Evolutionary conservation across 148 eudicot species (phyloP), one percentile per base, ranked within the genome.

Genomic region (Pharnaceum exiguum): DNA sequence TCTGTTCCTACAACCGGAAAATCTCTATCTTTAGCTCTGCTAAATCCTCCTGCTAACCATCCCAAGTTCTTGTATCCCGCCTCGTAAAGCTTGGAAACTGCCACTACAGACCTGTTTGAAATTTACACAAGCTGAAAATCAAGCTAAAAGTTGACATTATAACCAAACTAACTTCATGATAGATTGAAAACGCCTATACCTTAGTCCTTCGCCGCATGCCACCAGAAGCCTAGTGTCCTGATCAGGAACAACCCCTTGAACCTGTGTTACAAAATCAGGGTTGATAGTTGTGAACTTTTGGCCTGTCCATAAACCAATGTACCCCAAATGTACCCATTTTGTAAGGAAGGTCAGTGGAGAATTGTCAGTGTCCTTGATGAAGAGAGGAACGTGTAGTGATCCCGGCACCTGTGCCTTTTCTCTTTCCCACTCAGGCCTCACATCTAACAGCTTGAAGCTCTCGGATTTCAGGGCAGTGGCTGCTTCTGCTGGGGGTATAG

Each of bases 281-380:
- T 93, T 89, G 1, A 93, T 79, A 71, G 89, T 82, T 1, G 96
- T 93, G 40, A 89, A 89, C 21, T 66, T 15, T 59, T 93, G 96
- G 25, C 99, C 96, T 7, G 99, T 93, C 96, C 99, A 93, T 5
- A 71, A 28, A 12, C 99, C 99, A 78, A 93, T 89, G 75, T 93
- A 93, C 38, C 99, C 99, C 27, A 93, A 76, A 55, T 93, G 99
- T 24, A 93, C 95, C 99, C 95, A 89, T 57, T 86, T 93, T 81
- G 88, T 93, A 46, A 89, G 53, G 7, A 93, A 68, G 0, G 96
- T 88, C 16, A 93, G 5, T 11, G 71, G 79, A 37, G 96, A 61
- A 18, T 54, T 71, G 29, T 93, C 99, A 36, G 30, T 48, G 59
- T 93, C 99, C 63, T 78, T 18, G 23, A 88, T 56, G 51, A 85